Conservation (phyloP, 495 filamentous ascomycete species). For the Aspergillus cristatus region DNA sequence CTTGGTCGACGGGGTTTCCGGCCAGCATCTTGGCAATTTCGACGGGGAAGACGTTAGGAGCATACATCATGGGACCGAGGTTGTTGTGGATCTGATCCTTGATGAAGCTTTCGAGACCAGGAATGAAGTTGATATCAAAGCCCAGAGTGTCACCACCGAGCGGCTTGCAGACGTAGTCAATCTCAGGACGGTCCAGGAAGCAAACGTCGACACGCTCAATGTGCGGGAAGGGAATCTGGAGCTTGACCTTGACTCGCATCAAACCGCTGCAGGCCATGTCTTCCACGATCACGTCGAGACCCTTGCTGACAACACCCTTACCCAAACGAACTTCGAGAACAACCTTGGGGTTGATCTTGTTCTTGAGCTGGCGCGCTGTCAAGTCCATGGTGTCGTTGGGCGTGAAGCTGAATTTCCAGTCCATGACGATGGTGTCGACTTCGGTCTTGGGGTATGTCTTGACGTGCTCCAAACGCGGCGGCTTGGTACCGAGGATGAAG, state of each 20-base stretch:
- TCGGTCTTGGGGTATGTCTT: conserved; percentile 96
- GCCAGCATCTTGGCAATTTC: conserved; percentile 98
- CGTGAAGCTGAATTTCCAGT: conserved; percentile 99
- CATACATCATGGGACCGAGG: conserved; percentile 92
- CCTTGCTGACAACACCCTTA: conserved; percentile 91
- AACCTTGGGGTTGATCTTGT: conserved; percentile 95
- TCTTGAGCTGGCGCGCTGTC: conserved; percentile 79
- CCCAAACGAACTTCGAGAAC: conserved; percentile 88
- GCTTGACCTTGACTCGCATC: conserved; percentile 95
- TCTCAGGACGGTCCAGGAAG: conserved; percentile 65
- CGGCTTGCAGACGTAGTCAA: conserved; percentile 97
- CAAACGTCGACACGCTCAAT: conserved; percentile 87
- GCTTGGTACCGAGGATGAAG: conserved; percentile 89
- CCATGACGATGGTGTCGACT: conserved; percentile 93
- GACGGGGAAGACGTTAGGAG: conserved; percentile 93
- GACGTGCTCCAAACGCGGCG: conserved; percentile 90
- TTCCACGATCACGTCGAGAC: conserved; percentile 94
- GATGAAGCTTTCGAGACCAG: conserved; percentile 86
- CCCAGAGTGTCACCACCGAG: conserved; percentile 91
- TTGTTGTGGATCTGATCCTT: conserved; percentile 91
- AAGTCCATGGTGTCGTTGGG: conserved; percentile 89
- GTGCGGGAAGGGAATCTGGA: conserved; percentile 92
- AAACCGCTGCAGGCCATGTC: conserved; percentile 91
- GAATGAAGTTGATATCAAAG: conserved; percentile 98
- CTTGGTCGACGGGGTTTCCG: conserved; percentile 88